phyloP scores from a whole-genome alignment of 805 yeast genomes.

The Candida sithepensis region DNA sequence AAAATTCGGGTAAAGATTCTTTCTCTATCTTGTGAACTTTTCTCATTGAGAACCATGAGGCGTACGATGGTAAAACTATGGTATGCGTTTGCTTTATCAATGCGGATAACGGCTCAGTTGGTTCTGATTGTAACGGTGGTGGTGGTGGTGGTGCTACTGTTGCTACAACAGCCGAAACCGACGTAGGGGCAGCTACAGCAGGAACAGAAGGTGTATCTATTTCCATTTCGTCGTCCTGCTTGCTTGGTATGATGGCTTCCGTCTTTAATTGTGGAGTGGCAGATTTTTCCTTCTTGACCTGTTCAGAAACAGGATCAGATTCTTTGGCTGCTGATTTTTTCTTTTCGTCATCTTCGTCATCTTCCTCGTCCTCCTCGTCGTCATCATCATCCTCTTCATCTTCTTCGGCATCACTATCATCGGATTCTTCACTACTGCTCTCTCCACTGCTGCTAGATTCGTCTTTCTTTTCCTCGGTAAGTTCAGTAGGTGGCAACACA shows the following conservation, averaged over 20 bases:
- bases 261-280: background rate
- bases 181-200: background rate
- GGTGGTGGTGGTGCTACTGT: background rate
- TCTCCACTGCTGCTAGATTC: background rate
- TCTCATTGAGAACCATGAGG: constrained; percentile 79
- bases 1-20: constrained; percentile 68
- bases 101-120: constrained; percentile 16
- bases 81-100: constrained; percentile 65
- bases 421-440: constrained; percentile 1
- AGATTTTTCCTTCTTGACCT: background rate
- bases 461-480: constrained; percentile 1
- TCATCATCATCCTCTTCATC: constrained; percentile 3
- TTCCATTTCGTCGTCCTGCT: background rate
- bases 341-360: constrained; percentile 10
- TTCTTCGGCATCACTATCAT: background rate
- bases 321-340: background rate
- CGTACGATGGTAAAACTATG: constrained; percentile 80
- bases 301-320: too few relatives aligned
- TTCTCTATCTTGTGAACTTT: constrained; percentile 52
- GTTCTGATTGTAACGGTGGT: constrained; percentile 2
- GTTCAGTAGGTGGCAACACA: background rate
- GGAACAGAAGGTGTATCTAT: background rate
- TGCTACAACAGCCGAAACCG: background rate
- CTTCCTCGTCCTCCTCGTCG: constrained; percentile 31
- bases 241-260: background rate